A percentile compares a stretch with the other conserved stretches of the same genome.
Evolutionary conservation across 129 eudicot species (phyloP).

Genomic region (Flaveria sonorensis): DNA sequence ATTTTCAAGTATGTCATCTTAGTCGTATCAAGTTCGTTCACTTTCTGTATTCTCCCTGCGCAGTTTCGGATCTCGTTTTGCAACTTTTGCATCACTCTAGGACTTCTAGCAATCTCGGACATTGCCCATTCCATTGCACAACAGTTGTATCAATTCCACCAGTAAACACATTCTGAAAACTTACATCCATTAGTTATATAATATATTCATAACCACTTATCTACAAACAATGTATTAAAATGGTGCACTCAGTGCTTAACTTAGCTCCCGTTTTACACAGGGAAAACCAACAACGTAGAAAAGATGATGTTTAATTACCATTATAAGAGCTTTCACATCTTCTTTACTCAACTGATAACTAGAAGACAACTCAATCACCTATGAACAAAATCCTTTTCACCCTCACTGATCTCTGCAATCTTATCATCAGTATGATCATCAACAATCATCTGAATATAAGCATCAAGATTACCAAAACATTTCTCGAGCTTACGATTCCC

Average conservation of each 20-base stretch:
- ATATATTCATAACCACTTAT: too few relatives aligned
- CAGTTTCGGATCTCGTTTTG: neutral
- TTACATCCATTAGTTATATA: neutral
- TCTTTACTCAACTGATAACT: conserved; percentile 15
- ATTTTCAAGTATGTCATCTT: conserved; percentile 1
- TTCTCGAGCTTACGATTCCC: conserved; percentile 25
- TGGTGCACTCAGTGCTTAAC: too few relatives aligned
- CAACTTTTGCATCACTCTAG: conserved; percentile 6
- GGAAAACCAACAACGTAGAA: too few relatives aligned
- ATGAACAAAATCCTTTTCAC: conserved; percentile 30
- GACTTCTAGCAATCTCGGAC: neutral
- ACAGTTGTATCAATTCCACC: neutral
- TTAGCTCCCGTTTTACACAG: too few relatives aligned
- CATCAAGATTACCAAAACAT: conserved; percentile 24
- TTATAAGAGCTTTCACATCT: conserved; percentile 27
- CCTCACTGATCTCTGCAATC: neutral
- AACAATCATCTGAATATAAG: conserved; percentile 24
- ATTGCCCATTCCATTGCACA: neutral
- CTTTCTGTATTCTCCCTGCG: neutral
- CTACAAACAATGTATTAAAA: too few relatives aligned
- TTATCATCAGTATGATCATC: conserved; percentile 13
- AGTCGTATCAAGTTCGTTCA: neutral
- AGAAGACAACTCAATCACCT: conserved; percentile 16
- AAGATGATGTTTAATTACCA: conserved; percentile 19
- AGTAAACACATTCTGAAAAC: neutral